Percentiles rank a stretch among this genome's conserved stretches.
phyloP scores from a whole-genome alignment of 768 basidiomycete genomes.

The Trametes meyenii region DNA sequence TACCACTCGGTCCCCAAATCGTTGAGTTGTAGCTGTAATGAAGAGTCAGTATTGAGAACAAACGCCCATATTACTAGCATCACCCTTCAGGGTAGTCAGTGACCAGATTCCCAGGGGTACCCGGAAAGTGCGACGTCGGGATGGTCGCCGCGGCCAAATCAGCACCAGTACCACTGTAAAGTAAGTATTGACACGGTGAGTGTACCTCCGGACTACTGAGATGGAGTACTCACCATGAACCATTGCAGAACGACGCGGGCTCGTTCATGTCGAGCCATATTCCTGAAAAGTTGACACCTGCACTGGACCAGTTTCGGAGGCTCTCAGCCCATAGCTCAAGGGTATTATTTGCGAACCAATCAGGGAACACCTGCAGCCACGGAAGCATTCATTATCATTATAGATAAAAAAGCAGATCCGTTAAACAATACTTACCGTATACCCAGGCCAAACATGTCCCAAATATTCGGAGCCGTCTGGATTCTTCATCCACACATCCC shows the following conservation, averaged over 20 bases:
- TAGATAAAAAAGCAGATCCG: background rate
- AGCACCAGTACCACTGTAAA: constrained; percentile 55
- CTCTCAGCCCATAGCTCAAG: constrained; percentile 64
- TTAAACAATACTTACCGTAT: constrained; percentile 48
- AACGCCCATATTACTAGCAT: too few species aligned
- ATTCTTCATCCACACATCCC: constrained; percentile 75
- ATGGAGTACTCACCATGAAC: constrained; percentile 50
- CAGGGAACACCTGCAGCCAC: constrained; percentile 51
- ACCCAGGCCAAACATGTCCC: constrained; percentile 80
- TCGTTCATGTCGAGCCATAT: constrained; percentile 79
- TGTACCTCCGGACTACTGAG: background rate
- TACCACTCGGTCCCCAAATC: constrained; percentile 69
- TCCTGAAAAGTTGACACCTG: constrained; percentile 61
- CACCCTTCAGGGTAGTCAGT: constrained; percentile 73
- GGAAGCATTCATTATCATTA: constrained; percentile 13
- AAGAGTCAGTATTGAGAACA: too few species aligned
- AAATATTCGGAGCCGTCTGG: constrained; percentile 72
- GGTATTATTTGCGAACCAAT: constrained; percentile 60
- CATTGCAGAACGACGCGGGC: constrained; percentile 60
- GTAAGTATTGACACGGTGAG: background rate
- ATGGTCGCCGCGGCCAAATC: constrained; percentile 55
- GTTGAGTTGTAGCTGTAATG: constrained; percentile 60
- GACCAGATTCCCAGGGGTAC: constrained; percentile 53
- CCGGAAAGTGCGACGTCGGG: constrained; percentile 58
- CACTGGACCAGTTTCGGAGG: constrained; percentile 53